Base-by-base conservation (phyloP, 768 basidiomycete genomes). In the Suillus lakei region DNA sequence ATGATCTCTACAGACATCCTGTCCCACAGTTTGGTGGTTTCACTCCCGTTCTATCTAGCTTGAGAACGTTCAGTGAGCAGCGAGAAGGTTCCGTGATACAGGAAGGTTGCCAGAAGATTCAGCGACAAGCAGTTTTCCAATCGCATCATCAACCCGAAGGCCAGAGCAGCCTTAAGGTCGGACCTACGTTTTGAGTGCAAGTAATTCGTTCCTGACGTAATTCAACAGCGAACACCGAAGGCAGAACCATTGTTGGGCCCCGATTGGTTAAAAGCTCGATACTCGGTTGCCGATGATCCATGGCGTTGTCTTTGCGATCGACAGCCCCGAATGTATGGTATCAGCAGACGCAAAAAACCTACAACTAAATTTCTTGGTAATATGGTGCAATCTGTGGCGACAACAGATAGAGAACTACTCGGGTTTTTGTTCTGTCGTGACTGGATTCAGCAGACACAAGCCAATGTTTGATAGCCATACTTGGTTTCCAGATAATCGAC, bases 61-160 rank as follows among this genome's bases (percentile, higher is more conserved):
- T 36, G 36, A 18, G 2, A 53, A 30, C 9, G 9, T 30, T 10
- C 12, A 32, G 10, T 18, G 51, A 34, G 30, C 53, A 34, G 21
- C 53, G 34, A 54, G 53, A 32, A 54, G 53, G 21, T 32, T 34
- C 34, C 6, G 53, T 54, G 32, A 13, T 12, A 5, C 21, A 34
- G 30, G 34, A 34, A n/a, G 32, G 32, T 34, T 3, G 5, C 12
- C 53, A 34, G 32, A n/a, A 5, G 26, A 18, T 38, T 18, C 56
- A 59, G 18, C 58, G 5, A 41, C 39, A 41, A 28, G 18, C 63
- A 46, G 65, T 66, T 70, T 68, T 68, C 68, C 74, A 71, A 68
- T 75, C 70, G 58, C 64, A 66, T 12, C 56, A 39, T 26, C 23
- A 58, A 30, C 12, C 6, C 9, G 18, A 59, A 21, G 9, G 12